phyloP scores from a whole-genome alignment of 1,284 basidiomycete genomes.

The Puccinia hordei region DNA sequence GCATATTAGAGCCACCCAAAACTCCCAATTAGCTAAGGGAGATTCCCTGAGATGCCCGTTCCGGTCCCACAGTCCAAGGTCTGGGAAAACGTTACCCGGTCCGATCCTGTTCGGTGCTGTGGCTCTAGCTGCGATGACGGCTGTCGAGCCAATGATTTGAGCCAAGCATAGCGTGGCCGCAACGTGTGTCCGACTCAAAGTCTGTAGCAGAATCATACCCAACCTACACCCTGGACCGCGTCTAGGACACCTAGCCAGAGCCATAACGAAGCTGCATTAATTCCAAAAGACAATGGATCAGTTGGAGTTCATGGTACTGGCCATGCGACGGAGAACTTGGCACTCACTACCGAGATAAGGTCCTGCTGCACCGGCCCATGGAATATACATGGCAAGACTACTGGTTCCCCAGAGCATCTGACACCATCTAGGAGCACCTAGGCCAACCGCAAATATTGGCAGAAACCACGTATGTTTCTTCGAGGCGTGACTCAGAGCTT shows the following conservation, averaged over 20 bases:
- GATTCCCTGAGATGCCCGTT: constrained; percentile 51
- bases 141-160: constrained; percentile 67
- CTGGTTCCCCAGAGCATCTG: constrained; percentile 84
- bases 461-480: constrained; percentile 91
- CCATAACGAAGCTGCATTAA: constrained; percentile 74
- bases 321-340: background rate
- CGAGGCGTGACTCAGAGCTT: constrained; percentile 76
- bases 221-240: constrained; percentile 88
- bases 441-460: constrained; percentile 86
- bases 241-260: constrained; percentile 90
- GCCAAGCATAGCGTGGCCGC: constrained; percentile 85
- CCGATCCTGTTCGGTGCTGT: constrained; percentile 81
- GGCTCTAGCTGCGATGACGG: constrained; percentile 80
- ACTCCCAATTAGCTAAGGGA: constrained; percentile 64
- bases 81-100: constrained; percentile 85
- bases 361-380: constrained; percentile 80
- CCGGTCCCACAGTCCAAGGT: constrained; percentile 77
- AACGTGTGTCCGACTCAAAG: constrained; percentile 84
- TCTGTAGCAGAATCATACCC: constrained; percentile 90
- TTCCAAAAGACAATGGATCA: constrained; percentile 33
- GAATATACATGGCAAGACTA: constrained; percentile 81
- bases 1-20: constrained; percentile 81
- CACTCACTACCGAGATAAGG: constrained; percentile 68
- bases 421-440: constrained; percentile 89
- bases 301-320: background rate